Evolutionary conservation across 169 alveolate species (phyloP).

Genomic region (Cryptosporidium parvum): DNA sequence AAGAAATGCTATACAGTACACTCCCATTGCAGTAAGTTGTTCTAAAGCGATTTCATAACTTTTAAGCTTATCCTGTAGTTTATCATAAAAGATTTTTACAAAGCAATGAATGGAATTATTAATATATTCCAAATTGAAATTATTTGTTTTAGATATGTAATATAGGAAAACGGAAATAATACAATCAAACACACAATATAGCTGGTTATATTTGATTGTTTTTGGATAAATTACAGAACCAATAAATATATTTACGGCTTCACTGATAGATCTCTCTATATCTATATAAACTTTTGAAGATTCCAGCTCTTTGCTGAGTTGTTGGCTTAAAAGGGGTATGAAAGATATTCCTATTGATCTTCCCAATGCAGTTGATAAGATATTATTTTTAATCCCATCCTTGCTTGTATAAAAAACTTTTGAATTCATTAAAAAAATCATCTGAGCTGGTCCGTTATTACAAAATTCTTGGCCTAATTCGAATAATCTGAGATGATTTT

Average conservation of each 20-base stretch:
- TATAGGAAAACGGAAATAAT: conserved; percentile 29
- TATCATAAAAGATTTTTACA: not conserved
- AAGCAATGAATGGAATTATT: not conserved
- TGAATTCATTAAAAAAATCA: not conserved
- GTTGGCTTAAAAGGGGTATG: conserved; percentile 29
- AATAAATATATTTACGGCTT: not conserved
- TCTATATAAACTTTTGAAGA: not conserved
- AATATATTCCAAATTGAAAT: not conserved
- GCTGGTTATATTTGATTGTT: not conserved
- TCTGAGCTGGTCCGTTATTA: not conserved
- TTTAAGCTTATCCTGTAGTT: not conserved
- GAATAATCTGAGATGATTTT: conserved; percentile 12
- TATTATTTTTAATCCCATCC: not conserved
- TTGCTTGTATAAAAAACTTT: not conserved
- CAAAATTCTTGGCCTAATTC: not conserved
- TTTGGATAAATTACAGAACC: conserved; percentile 4
- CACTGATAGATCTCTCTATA: not conserved
- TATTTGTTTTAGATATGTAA: not conserved
- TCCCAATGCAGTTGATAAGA: conserved; percentile 39
- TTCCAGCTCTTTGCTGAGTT: not conserved
- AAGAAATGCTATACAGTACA: conserved; percentile 26
- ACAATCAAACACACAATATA: conserved; percentile 51
- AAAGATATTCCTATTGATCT: conserved; percentile 42
- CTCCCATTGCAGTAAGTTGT: not conserved
- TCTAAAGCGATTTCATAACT: not conserved